These are phyloP conservation scores for Geopyxis carbonaria DNA, from an alignment of 495 filamentous ascomycete genomes.

Conservation along the genomic window DNA sequence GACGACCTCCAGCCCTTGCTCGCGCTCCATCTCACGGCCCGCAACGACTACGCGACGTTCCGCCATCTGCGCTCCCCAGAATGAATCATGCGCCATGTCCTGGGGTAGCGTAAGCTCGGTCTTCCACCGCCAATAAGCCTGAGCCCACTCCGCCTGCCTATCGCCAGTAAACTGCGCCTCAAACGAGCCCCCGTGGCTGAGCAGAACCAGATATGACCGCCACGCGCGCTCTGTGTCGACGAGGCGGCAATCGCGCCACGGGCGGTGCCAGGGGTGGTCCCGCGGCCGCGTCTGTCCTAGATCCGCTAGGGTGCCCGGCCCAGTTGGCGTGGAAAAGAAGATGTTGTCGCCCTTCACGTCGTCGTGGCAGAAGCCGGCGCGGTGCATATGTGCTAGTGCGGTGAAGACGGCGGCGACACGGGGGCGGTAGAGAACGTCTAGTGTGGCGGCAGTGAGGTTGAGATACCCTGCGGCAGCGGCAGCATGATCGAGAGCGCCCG, in stretches of 20 bases:
- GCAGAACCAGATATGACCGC: constrained; percentile 5
- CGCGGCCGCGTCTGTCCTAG: constrained; percentile 2
- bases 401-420: constrained; percentile 1
- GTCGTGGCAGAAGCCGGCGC: constrained; percentile 8
- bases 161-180: background rate
- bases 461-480: background rate
- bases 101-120: background rate
- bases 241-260: constrained; percentile 5
- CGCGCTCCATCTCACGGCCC: no score
- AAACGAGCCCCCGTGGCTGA: constrained; percentile 1
- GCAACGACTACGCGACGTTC: no score
- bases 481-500: background rate
- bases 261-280: background rate
- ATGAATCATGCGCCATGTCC: no score
- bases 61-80: no score
- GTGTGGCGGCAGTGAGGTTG: background rate
- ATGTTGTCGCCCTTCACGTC: constrained; percentile 9
- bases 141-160: background rate
- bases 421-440: constrained; percentile 8
- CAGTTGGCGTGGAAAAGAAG: background rate
- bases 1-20: no score
- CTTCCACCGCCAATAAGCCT: constrained; percentile 4
- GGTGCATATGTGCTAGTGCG: constrained; percentile 4
- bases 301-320: background rate
- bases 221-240: constrained; percentile 5